A percentile compares a stretch with the other conserved stretches of the same genome.
Conservation (phyloP, 495 filamentous ascomycete species). For the Parachaetomium inaequale region DNA sequence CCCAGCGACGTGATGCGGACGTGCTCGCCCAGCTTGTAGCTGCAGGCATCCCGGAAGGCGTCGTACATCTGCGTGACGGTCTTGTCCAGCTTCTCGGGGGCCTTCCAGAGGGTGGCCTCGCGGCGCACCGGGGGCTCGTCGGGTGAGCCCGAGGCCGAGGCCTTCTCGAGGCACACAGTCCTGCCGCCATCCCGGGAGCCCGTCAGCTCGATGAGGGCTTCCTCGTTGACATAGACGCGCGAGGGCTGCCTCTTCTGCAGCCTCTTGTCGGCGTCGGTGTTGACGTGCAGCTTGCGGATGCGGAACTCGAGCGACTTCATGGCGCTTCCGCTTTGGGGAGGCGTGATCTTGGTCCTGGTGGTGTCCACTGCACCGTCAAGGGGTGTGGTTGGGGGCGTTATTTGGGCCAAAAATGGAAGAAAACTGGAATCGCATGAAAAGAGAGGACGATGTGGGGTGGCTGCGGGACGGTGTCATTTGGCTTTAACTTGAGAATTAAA, state of each 20-base stretch:
- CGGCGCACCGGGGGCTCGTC: conserved; percentile 30
- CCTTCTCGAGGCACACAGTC: conserved; percentile 50
- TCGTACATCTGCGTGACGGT: conserved; percentile 63
- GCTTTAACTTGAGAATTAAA: too few species aligned
- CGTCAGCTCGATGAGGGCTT: conserved; percentile 57
- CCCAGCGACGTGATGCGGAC: conserved; percentile 47
- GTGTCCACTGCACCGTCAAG: not conserved
- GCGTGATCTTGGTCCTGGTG: not conserved
- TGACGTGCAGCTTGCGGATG: conserved; percentile 45
- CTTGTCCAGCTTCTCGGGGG: conserved; percentile 60
- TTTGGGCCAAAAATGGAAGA: not conserved
- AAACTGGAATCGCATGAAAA: too few species aligned
- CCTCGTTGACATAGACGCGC: conserved; percentile 63
- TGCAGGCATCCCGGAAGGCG: conserved; percentile 60
- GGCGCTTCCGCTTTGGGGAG: conserved; percentile 10
- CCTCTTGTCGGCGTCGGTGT: conserved; percentile 39
- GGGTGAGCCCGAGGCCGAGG: conserved; percentile 22
- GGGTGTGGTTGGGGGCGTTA: not conserved
- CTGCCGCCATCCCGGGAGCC: conserved; percentile 55
- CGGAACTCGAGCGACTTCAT: conserved; percentile 44
- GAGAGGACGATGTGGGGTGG: too few species aligned
- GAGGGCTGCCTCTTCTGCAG: conserved; percentile 43
- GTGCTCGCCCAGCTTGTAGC: conserved; percentile 60
- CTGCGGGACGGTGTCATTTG: too few species aligned
- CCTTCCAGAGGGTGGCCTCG: conserved; percentile 63